Percentiles rank a stretch among this genome's conserved stretches.
Evolutionary conservation across 305 asterid genomes (phyloP).

Genomic region (Withania somnifera): DNA sequence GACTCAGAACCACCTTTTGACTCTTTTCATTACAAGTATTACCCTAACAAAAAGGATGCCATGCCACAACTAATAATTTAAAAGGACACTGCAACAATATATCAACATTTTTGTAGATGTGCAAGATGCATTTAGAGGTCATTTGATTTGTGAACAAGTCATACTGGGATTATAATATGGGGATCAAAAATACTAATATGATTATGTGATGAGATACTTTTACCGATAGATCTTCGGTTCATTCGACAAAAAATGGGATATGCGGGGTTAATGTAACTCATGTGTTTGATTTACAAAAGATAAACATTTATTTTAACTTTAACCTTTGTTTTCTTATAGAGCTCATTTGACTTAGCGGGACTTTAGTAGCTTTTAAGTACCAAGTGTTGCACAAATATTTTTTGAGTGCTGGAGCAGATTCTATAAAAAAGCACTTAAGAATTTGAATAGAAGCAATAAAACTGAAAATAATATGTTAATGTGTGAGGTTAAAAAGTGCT

Average conservation of each 20-base stretch:
- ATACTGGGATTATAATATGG: not conserved
- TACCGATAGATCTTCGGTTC: not conserved
- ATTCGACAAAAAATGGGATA: not conserved
- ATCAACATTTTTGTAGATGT: not conserved
- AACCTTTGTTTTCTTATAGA: not conserved
- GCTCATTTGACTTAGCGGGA: not conserved
- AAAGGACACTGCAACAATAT: not conserved
- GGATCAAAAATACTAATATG: not conserved
- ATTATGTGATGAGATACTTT: not conserved
- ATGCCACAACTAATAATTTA: not conserved
- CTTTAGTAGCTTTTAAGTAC: not conserved
- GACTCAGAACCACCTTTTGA: not conserved
- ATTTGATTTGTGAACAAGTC: not conserved
- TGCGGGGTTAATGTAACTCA: not conserved
- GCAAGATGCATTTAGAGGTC: not conserved
- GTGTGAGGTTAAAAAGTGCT: not conserved
- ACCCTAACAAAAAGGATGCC: not conserved
- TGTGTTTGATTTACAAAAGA: not conserved
- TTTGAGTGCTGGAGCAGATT: not conserved
- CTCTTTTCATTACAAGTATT: not conserved
- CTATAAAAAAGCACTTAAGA: not conserved
- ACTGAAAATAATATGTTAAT: not conserved
- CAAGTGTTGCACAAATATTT: not conserved
- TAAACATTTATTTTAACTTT: not conserved
- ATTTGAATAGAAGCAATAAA: not conserved